Percentiles rank a stretch among this genome's conserved stretches.
Conservation (phyloP, 371 early-diverging fungal genomes). For the Gilbertella persicaria region DNA sequence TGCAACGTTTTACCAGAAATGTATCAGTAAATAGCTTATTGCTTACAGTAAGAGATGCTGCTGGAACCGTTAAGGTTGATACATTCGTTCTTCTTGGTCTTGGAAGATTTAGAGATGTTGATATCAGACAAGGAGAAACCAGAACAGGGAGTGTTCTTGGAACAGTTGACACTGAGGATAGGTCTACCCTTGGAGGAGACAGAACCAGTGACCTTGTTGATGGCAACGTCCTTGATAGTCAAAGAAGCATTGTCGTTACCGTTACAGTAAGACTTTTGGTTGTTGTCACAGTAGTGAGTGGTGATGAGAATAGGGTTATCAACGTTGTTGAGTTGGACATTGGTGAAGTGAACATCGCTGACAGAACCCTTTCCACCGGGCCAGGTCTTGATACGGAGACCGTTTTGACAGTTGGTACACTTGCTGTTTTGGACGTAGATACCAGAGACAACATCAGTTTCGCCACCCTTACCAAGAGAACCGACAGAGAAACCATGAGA, state of each 20-base stretch:
- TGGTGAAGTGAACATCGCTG: slow-evolving; percentile 16
- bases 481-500: slow-evolving; percentile 44
- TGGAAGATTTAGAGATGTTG: slow-evolving; percentile 9
- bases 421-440: slow-evolving; percentile 23
- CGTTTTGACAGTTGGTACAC: slow-evolving; percentile 40
- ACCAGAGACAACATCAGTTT: slow-evolving; percentile 23
- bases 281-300: slow-evolving; percentile 30
- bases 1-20: no score
- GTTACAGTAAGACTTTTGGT: slow-evolving; percentile 17
- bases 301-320: slow-evolving; percentile 32
- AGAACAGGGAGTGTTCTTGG: slow-evolving; percentile 28
- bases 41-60: slow-evolving; percentile 21
- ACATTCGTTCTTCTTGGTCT: slow-evolving; percentile 27
- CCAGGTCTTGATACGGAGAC: slow-evolving; percentile 45
- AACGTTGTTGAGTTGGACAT: slow-evolving; percentile 21
- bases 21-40: no score
- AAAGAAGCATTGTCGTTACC: slow-evolving; percentile 22
- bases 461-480: slow-evolving; percentile 36
- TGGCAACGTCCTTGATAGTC: slow-evolving; percentile 26
- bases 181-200: slow-evolving; percentile 14
- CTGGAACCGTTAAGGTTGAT: slow-evolving; percentile 22
- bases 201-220: slow-evolving; percentile 21
- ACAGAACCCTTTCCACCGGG: slow-evolving; percentile 29
- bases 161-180: slow-evolving; percentile 29
- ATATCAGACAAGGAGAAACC: slow-evolving; percentile 21